Evolutionary conservation across 2,329 filamentous ascomycete species (phyloP).

Genomic region (Pseudonectria buxi): DNA sequence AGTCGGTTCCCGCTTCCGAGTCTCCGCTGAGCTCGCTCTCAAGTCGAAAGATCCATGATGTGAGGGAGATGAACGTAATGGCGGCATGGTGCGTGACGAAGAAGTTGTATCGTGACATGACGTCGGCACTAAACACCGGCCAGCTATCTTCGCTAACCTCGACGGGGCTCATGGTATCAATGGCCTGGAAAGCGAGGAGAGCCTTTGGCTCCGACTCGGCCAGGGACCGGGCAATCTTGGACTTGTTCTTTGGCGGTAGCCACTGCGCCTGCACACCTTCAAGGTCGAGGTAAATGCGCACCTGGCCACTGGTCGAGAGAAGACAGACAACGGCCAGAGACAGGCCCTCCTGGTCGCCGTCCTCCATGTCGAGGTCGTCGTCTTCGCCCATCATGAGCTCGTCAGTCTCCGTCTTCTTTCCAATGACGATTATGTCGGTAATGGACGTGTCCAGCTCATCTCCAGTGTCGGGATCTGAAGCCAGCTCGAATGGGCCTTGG

Average conservation of each 20-base stretch:
- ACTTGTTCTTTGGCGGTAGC: slow-evolving; percentile 52
- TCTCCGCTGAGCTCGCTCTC: slow-evolving; percentile 53
- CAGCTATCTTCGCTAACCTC: slow-evolving; percentile 52
- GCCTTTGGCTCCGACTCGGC: slow-evolving; percentile 36
- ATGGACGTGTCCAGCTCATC: slow-evolving; percentile 51
- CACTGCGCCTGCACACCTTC: slow-evolving; percentile 60
- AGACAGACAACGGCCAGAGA: slow-evolving; percentile 55
- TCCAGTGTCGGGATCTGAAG: slow-evolving; percentile 48
- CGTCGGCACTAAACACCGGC: slow-evolving; percentile 57
- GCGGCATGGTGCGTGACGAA: slow-evolving; percentile 56
- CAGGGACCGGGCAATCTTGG: slow-evolving; percentile 34
- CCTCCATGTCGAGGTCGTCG: slow-evolving; percentile 51
- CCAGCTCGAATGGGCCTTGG: slow-evolving; percentile 56
- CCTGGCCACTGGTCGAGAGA: slow-evolving; percentile 53
- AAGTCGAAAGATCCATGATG: slow-evolving; percentile 57
- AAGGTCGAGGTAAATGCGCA: slow-evolving; percentile 55
- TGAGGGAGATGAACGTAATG: slow-evolving; percentile 53
- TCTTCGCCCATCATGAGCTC: slow-evolving; percentile 60
- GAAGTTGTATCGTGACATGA: slow-evolving; percentile 56
- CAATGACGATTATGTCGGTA: slow-evolving; percentile 57
- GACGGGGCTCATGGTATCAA: slow-evolving; percentile 50
- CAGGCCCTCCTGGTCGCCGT: slow-evolving; percentile 51
- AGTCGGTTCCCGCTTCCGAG: slow-evolving; percentile 52
- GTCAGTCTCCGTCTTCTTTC: slow-evolving; percentile 52
- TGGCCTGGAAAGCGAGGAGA: slow-evolving; percentile 54